Evolutionary conservation across 2,329 filamentous ascomycete genomes (phyloP), one percentile per base, ranked within the genome.

Genomic region (Thermoascus crustaceus): DNA sequence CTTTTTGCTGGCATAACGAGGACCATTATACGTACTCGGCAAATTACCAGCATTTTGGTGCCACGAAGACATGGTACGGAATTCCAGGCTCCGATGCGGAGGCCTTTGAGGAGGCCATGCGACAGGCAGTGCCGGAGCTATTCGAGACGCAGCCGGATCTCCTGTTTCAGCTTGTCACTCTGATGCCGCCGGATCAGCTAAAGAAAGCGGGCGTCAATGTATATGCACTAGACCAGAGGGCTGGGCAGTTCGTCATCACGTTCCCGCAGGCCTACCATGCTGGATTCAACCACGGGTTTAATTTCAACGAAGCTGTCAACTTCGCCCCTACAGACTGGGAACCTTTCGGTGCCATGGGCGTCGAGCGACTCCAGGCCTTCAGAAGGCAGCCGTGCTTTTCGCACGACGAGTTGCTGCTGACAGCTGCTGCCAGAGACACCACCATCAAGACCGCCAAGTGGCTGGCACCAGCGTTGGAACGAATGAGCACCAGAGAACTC

Each of bases 1-100:
- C 91, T 0, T 98, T 98, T 55, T 98, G 91, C 61, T 98, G 91
- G 91, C 91, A 98, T 58, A 95, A 94, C 45, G 91, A 98, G 54
- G 91, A 98, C 53, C 91, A 98, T 55, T 95, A 94, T 56, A 82
- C 91, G 2, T 98, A 96, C 57, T 98, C 91, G 1, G 84, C 91
- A 34, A 98, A 98, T 48, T 98, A 96, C 52, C 91, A 98, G 58
- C 91, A 98, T 52, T 94, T 98, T 52, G 91, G 91, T 7, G 87
- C 88, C 1, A 98, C 91, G 2, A 98, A 98, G 66, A 98, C 91
- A 0, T 98, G 91, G 91, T 98, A 98, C 52, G 91, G 91, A 3
- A 95, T 98, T 46, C 91, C 91, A 0, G 89, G 84, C 9, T 84
- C 85, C 27, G 91, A 96, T 57, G 85, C 88, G 0, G 83, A 91